phyloP scores from a whole-genome alignment of 2,329 filamentous ascomycete genomes.

The Arthrinium phaeospermum region DNA sequence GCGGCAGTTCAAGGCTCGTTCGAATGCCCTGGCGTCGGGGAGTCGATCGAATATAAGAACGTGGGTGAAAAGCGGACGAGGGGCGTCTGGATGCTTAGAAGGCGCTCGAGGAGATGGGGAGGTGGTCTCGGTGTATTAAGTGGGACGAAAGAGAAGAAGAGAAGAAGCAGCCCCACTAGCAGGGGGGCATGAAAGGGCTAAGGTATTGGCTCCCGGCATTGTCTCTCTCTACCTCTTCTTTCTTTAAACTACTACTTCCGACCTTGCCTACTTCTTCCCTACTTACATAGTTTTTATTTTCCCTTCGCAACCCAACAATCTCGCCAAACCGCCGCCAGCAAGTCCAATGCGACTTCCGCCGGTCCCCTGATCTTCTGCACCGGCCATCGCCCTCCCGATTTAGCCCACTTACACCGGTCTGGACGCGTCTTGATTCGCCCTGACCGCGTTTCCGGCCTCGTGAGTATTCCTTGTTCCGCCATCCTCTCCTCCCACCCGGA shows the following conservation, averaged over 20 bases:
- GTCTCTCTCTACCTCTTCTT: constrained; percentile 14
- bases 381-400: background rate
- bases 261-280: constrained; percentile 13
- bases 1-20: constrained; percentile 40
- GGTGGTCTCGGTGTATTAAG: constrained; percentile 21
- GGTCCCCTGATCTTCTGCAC: background rate
- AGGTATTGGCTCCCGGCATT: constrained; percentile 14
- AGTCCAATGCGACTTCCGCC: background rate
- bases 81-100: constrained; percentile 28
- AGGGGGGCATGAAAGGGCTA: constrained; percentile 2
- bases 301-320: constrained; percentile 19
- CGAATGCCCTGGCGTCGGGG: constrained; percentile 49
- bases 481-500: constrained; percentile 3
- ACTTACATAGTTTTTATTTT: constrained; percentile 15
- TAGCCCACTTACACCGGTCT: constrained; percentile 21
- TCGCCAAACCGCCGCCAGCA: constrained; percentile 21
- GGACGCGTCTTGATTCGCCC: constrained; percentile 8
- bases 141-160: constrained; percentile 18
- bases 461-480: background rate
- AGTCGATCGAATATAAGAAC: constrained; percentile 72
- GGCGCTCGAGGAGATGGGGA: constrained; percentile 24
- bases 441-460: constrained; percentile 17
- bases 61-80: constrained; percentile 46
- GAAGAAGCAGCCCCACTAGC: constrained; percentile 8
- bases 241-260: constrained; percentile 13